A percentile compares a stretch with the other conserved stretches of the same genome.
Conservation (phyloP, 2,329 filamentous ascomycete genomes). For the Talaromyces atroroseus region DNA sequence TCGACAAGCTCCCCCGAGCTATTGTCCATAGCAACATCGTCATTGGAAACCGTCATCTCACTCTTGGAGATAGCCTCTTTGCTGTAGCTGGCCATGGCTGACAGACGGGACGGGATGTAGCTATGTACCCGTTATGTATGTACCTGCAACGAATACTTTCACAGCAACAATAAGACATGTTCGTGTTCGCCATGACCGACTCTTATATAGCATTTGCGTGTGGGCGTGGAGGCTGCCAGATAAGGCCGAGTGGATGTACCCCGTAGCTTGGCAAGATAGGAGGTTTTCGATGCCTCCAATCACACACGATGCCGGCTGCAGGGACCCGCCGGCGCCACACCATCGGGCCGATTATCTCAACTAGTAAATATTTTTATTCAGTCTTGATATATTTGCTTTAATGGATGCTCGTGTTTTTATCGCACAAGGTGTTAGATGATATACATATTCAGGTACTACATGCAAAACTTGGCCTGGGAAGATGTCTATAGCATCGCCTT, state of each 20-base stretch:
- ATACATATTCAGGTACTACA: neutral
- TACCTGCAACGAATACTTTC: too few relatives aligned
- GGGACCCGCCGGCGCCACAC: neutral
- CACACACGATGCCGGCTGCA: neutral
- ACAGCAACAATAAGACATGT: neutral
- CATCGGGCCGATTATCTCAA: neutral
- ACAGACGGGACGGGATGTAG: too few relatives aligned
- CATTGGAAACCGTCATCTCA: neutral
- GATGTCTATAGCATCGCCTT: slow-evolving; percentile 3
- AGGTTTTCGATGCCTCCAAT: slow-evolving; percentile 10
- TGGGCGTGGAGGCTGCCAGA: neutral
- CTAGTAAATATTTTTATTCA: too few relatives aligned
- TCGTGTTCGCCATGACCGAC: neutral
- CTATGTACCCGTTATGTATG: neutral
- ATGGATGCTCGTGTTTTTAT: too few relatives aligned
- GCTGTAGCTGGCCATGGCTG: neutral
- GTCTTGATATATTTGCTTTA: too few relatives aligned
- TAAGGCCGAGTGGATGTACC: slow-evolving; percentile 4
- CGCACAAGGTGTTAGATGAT: neutral
- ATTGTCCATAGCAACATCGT: neutral
- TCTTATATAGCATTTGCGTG: neutral
- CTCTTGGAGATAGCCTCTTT: neutral
- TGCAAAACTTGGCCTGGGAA: neutral
- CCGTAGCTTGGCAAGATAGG: slow-evolving; percentile 9
- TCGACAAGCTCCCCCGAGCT: neutral